These are phyloP conservation scores for Kwoniella mangroviensis DNA, from an alignment of 768 basidiomycete species.

Conservation along the genomic window DNA sequence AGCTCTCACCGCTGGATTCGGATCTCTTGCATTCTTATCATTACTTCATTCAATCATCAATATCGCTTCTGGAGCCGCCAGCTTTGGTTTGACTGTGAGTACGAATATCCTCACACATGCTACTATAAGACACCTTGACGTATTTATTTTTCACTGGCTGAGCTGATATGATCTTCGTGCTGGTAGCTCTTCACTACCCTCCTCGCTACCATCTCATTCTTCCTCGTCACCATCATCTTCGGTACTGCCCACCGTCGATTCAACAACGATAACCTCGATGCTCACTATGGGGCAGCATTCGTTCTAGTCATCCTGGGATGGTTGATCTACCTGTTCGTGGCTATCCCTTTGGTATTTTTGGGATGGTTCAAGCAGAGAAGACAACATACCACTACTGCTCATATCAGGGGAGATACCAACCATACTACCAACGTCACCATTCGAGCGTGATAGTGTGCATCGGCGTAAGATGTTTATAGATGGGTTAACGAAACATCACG, in stretches of 20 bases:
- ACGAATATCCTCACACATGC: neutral
- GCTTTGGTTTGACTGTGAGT: constrained; percentile 49
- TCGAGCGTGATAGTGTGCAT: neutral
- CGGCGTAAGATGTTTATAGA: neutral
- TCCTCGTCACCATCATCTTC: constrained; percentile 48
- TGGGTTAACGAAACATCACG: neutral
- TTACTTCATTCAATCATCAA: constrained; percentile 32
- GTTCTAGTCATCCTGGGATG: constrained; percentile 48
- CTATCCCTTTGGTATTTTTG: constrained; percentile 40
- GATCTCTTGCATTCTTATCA: constrained; percentile 40
- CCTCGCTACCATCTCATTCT: constrained; percentile 44
- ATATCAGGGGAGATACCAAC: constrained; percentile 5
- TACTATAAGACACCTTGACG: too few relatives aligned
- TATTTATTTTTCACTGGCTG: too few relatives aligned
- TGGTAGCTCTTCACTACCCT: constrained; percentile 33
- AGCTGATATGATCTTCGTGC: neutral
- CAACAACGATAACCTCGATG: constrained; percentile 24
- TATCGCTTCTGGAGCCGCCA: constrained; percentile 28
- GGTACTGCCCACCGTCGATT: constrained; percentile 46
- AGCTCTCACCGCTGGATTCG: constrained; percentile 50
- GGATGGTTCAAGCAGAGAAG: constrained; percentile 46
- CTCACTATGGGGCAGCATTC: constrained; percentile 50
- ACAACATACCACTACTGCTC: constrained; percentile 22
- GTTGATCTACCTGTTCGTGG: constrained; percentile 38
- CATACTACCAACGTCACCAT: constrained; percentile 17